Evolutionary conservation across 2,329 filamentous ascomycete genomes (phyloP).

Genomic region (Davidsoniella eucalypti): DNA sequence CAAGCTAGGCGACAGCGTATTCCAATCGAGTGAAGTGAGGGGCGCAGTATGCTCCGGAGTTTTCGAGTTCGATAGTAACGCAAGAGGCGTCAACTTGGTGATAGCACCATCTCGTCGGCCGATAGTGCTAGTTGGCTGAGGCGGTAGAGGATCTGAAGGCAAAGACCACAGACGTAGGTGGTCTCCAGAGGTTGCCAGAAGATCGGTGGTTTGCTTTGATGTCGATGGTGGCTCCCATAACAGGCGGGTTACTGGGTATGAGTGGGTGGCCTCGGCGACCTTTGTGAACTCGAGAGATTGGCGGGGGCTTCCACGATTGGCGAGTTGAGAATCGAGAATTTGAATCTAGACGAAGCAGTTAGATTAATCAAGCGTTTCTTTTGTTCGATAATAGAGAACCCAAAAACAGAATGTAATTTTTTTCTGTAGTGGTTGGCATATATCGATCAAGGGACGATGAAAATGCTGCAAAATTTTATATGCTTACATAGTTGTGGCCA

Average conservation of each 20-base stretch:
- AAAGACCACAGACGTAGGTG: slow-evolving; percentile 89
- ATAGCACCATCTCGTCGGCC: slow-evolving; percentile 41
- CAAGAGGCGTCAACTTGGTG: slow-evolving; percentile 78
- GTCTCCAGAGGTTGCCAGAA: slow-evolving; percentile 87
- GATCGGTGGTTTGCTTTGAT: slow-evolving; percentile 86
- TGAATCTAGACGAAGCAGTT: slow-evolving; percentile 50
- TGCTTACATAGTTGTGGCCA: slow-evolving; percentile 83
- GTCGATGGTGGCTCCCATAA: slow-evolving; percentile 92
- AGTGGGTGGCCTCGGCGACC: slow-evolving; percentile 90
- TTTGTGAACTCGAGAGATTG: slow-evolving; percentile 80
- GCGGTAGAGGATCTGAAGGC: slow-evolving; percentile 43
- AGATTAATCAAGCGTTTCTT: slow-evolving; percentile 5
- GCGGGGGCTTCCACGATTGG: slow-evolving; percentile 52
- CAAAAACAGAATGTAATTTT: slow-evolving; percentile 10
- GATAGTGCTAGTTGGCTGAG: slow-evolving; percentile 49
- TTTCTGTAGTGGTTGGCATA: not conserved
- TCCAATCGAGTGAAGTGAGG: slow-evolving; percentile 94
- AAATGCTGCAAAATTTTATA: not conserved
- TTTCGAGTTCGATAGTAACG: slow-evolving; percentile 91
- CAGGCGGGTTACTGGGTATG: slow-evolving; percentile 88
- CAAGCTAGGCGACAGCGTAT: slow-evolving; percentile 85
- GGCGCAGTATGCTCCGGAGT: slow-evolving; percentile 96
- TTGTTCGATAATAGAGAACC: not conserved
- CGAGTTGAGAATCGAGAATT: slow-evolving; percentile 79
- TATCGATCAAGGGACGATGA: not conserved